These are phyloP conservation scores for Rhodotorula sp. DNA, from an alignment of 1,284 basidiomycete species.

Conservation along the genomic window DNA sequence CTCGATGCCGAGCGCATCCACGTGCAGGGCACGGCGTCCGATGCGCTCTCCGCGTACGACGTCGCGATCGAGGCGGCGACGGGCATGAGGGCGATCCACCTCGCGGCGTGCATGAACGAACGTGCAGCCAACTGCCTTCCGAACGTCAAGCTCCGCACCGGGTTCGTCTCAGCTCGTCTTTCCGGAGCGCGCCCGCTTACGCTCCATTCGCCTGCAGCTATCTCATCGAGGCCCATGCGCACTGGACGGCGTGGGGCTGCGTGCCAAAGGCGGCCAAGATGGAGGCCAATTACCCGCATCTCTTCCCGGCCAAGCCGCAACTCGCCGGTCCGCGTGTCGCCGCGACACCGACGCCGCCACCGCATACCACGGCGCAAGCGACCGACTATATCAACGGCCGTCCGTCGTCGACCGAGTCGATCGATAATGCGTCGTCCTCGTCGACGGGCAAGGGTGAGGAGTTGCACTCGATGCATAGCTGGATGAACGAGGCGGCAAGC, in stretches of 20 bases:
- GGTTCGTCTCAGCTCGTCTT: background rate
- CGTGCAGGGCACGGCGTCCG: background rate
- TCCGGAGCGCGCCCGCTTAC: background rate
- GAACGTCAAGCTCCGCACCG: slow-evolving; percentile 20
- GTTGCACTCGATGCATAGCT: background rate
- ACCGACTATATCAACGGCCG: background rate
- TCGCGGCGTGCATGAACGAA: slow-evolving; percentile 36
- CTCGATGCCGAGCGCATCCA: slow-evolving; percentile 32
- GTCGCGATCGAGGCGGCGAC: slow-evolving; percentile 26
- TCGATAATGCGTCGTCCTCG: background rate
- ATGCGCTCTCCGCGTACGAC: slow-evolving; percentile 22
- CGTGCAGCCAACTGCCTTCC: slow-evolving; percentile 23
- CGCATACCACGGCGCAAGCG: no score
- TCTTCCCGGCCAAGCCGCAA: slow-evolving; percentile 10
- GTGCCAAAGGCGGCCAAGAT: slow-evolving; percentile 18
- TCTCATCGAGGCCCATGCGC: slow-evolving; percentile 28
- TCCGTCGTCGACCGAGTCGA: background rate
- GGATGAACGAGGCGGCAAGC: background rate
- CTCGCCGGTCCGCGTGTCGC: background rate
- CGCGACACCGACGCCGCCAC: background rate
- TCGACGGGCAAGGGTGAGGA: slow-evolving; percentile 1
- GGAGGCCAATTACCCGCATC: slow-evolving; percentile 9
- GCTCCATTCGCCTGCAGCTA: slow-evolving; percentile 9
- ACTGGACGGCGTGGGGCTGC: slow-evolving; percentile 37
- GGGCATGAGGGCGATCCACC: background rate